These are phyloP conservation scores for Saturnispora sekii DNA, from an alignment of 805 yeast genomes.

Conservation along the genomic window DNA sequence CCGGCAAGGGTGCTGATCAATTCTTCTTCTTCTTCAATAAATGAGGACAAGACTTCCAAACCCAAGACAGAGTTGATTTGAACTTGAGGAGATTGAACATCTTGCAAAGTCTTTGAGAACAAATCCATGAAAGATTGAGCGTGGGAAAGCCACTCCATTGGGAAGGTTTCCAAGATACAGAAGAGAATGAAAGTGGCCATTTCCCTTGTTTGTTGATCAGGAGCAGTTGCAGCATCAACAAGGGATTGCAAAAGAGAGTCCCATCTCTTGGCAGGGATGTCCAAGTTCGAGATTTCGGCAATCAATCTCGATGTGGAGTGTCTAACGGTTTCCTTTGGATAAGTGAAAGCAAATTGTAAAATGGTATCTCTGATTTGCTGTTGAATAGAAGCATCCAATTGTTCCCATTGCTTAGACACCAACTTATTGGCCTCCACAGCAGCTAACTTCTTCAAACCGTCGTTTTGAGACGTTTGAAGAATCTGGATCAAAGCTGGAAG, in stretches of 20 bases:
- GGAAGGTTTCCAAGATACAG: conserved; percentile 66
- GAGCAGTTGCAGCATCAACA: conserved; percentile 53
- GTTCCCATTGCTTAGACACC: conserved; percentile 61
- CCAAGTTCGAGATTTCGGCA: conserved; percentile 73
- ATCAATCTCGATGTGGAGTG: conserved; percentile 87
- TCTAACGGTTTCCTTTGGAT: conserved; percentile 56
- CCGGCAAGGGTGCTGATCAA: conserved; percentile 32
- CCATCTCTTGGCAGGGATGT: conserved; percentile 63
- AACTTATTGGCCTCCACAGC: conserved; percentile 93
- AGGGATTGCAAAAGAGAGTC: conserved; percentile 63
- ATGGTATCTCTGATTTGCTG: conserved; percentile 57
- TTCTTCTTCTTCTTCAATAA: conserved; percentile 51
- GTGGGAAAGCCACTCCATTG: conserved; percentile 46
- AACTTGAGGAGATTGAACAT: conserved; percentile 55
- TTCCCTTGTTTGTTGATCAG: conserved; percentile 50
- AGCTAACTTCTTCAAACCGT: conserved; percentile 79
- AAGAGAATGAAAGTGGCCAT: conserved; percentile 72
- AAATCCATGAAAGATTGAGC: conserved; percentile 60
- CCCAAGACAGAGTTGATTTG: conserved; percentile 80
- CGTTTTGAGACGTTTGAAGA: conserved; percentile 58
- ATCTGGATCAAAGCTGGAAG: conserved; percentile 79
- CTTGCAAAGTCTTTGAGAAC: conserved; percentile 56
- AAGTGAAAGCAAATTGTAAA: conserved; percentile 57
- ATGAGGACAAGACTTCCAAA: conserved; percentile 58
- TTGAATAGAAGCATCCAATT: conserved; percentile 39